A percentile compares a stretch with the other conserved stretches of the same genome.
phyloP scores from a whole-genome alignment of 768 basidiomycete species.

The Lentinula edodes region DNA sequence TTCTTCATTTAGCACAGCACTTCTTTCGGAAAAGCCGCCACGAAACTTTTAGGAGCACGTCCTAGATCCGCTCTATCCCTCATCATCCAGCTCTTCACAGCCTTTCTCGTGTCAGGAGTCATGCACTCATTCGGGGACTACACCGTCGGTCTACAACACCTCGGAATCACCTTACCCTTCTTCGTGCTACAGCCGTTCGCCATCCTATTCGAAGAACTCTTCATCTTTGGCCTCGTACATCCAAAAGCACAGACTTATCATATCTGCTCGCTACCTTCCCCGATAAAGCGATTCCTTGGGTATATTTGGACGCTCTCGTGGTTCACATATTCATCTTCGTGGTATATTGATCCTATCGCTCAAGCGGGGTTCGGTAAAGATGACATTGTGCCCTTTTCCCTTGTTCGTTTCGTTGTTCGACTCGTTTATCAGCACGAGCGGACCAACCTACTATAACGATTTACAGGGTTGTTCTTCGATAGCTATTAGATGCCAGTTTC shows the following conservation, averaged over 20 bases:
- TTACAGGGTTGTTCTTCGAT: no score
- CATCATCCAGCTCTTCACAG: neutral
- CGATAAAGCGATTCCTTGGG: neutral
- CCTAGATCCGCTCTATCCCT: neutral
- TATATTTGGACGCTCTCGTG: neutral
- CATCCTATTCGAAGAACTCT: neutral
- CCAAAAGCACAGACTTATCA: neutral
- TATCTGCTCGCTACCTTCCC: neutral
- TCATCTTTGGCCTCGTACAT: neutral
- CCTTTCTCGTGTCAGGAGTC: slow-evolving; percentile 1
- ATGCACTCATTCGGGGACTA: neutral
- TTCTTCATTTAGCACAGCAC: neutral
- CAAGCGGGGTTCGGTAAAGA: neutral
- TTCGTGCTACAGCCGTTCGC: neutral
- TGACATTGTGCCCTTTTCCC: neutral
- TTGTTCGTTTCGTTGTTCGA: neutral
- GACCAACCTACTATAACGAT: no score
- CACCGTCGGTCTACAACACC: neutral
- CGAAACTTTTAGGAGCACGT: neutral
- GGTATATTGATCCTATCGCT: neutral
- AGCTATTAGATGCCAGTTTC: neutral
- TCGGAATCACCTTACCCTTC: neutral
- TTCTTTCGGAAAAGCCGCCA: neutral
- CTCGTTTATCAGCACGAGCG: neutral
- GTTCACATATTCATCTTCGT: neutral